phyloP scores from a whole-genome alignment of 1,284 basidiomycete species.

The Exsudoporus floridanus region DNA sequence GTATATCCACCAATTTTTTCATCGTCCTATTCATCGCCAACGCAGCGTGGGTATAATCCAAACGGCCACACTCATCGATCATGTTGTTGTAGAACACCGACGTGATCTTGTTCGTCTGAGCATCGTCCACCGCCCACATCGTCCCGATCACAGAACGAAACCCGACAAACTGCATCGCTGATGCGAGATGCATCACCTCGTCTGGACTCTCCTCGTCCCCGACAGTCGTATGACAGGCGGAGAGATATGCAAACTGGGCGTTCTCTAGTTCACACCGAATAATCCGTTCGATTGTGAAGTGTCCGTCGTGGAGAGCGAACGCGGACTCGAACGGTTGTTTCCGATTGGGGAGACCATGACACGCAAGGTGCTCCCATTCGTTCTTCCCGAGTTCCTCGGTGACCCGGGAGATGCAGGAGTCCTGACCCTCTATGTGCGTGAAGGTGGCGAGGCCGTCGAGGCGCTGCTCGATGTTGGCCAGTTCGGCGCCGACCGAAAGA shows the following conservation, averaged over 20 bases:
- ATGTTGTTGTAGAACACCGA: neutral
- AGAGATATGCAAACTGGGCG: neutral
- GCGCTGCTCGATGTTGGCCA: no score
- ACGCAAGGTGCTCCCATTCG: no score
- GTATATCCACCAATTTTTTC: neutral
- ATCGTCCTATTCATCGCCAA: neutral
- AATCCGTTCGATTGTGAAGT: neutral
- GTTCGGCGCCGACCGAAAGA: no score
- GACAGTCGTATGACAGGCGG: neutral
- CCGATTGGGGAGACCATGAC: neutral
- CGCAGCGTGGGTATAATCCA: neutral
- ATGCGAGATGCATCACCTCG: conserved; percentile 2
- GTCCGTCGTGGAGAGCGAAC: neutral
- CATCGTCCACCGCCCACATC: neutral
- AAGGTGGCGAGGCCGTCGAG: no score
- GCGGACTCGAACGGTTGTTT: neutral
- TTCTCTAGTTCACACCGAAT: neutral
- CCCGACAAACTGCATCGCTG: conserved; percentile 3
- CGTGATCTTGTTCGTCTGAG: neutral
- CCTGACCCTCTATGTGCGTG: no score
- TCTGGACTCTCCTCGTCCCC: neutral
- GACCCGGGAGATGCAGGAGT: no score
- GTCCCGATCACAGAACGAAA: conserved; percentile 1
- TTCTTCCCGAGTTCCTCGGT: no score
- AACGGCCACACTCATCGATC: neutral